A percentile compares a stretch with the other conserved stretches of the same genome.
phyloP scores from a whole-genome alignment of 2,329 filamentous ascomycete genomes.

The Colletotrichum chlorophyti region DNA sequence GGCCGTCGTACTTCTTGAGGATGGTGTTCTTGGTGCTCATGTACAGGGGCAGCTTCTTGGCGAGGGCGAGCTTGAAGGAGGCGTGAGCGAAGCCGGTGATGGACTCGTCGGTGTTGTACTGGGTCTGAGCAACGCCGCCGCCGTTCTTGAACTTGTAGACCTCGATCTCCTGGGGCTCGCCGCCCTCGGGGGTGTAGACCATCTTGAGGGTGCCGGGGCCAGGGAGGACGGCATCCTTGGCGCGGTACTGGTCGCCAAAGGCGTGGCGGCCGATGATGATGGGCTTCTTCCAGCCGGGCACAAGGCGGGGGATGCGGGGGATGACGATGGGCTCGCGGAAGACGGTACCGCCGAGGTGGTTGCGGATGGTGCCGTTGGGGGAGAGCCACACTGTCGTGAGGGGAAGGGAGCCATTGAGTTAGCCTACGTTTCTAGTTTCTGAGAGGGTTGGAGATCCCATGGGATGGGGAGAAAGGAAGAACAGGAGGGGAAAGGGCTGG shows the following conservation, averaged over 20 bases:
- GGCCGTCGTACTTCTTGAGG: conserved; percentile 96
- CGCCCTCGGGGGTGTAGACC: conserved; percentile 88
- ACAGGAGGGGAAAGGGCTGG: conserved; percentile 7
- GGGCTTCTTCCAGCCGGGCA: conserved; percentile 97
- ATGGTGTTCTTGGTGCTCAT: conserved; percentile 99
- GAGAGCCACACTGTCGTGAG: conserved; percentile 85
- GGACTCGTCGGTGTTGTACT: conserved; percentile 98
- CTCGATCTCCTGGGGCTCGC: conserved; percentile 83
- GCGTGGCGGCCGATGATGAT: conserved; percentile 99
- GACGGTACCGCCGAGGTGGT: conserved; percentile 86
- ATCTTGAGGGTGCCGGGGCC: conserved; percentile 90
- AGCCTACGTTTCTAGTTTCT: not conserved
- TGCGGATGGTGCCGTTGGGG: conserved; percentile 89
- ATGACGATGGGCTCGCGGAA: conserved; percentile 99
- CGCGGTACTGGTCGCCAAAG: conserved; percentile 98
- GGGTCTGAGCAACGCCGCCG: conserved; percentile 86
- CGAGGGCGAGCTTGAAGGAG: conserved; percentile 92
- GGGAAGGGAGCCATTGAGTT: conserved; percentile 7
- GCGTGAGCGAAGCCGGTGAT: conserved; percentile 95
- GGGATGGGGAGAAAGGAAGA: not conserved
- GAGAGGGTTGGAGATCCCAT: not conserved
- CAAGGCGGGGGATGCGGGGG: conserved; percentile 86
- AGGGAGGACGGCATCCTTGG: conserved; percentile 86
- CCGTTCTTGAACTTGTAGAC: conserved; percentile 89
- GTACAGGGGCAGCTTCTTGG: conserved; percentile 91